Percentiles rank a stretch among this genome's conserved stretches.
Evolutionary conservation across 192 early-diverging fungal genomes (phyloP).

Genomic region (Ramicandelaber brevisporus): DNA sequence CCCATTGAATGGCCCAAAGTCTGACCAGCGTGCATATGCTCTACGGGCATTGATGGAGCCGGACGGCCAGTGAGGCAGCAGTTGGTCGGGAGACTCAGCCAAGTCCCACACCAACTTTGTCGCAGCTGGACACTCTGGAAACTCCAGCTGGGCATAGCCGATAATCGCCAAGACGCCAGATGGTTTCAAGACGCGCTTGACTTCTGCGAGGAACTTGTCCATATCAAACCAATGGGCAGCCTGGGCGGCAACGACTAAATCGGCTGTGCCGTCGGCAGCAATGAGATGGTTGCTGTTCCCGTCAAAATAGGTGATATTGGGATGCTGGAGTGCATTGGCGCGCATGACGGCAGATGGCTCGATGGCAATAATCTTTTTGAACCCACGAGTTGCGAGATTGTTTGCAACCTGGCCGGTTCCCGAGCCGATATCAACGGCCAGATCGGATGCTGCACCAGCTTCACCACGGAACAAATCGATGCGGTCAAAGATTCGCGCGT

Average conservation of each 20-base stretch:
- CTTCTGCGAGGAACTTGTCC: slow-evolving; percentile 7
- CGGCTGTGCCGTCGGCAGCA: slow-evolving; percentile 6
- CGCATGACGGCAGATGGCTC: slow-evolving; percentile 16
- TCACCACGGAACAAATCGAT: no score
- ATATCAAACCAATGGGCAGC: slow-evolving; percentile 16
- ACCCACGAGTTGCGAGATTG: slow-evolving; percentile 6
- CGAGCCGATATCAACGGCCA: slow-evolving; percentile 17
- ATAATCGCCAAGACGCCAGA: slow-evolving; percentile 14
- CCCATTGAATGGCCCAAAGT: no score
- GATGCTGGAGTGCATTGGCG: slow-evolving; percentile 6
- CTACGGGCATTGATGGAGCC: no score
- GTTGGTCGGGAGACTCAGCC: no score
- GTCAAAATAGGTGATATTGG: slow-evolving; percentile 6
- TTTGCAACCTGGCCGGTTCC: slow-evolving; percentile 18
- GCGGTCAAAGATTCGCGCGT: no score
- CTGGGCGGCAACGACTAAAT: slow-evolving; percentile 12
- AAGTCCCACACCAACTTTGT: no score
- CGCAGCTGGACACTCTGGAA: no score
- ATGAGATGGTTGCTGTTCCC: slow-evolving; percentile 7
- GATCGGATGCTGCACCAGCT: slow-evolving; percentile 5
- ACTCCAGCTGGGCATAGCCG: no score
- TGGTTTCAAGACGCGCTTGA: slow-evolving; percentile 12
- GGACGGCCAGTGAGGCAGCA: no score
- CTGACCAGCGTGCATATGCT: no score
- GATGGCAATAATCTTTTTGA: slow-evolving; percentile 9